Evolutionary conservation across 2,329 filamentous ascomycete genomes (phyloP), one percentile per base, ranked within the genome.

Genomic region (Coniochaeta sp.): DNA sequence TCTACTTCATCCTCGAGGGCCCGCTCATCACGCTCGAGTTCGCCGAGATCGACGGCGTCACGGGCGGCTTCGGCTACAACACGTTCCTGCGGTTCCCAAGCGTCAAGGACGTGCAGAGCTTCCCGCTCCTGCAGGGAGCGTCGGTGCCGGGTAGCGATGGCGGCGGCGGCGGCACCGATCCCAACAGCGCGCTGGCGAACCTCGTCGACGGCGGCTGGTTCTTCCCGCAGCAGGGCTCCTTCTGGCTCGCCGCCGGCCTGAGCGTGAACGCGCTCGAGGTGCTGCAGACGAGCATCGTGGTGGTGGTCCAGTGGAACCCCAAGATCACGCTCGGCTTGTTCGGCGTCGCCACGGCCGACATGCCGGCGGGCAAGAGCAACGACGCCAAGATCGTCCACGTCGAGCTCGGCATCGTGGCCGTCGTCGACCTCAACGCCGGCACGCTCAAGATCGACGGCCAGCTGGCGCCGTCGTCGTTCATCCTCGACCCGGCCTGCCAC

Each of bases 61-160:
- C 62, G 0, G 69, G 67, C 30, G 76, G 75, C 0, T 75, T 79
- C 36, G 77, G 77, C 0, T 75, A 74, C 62, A 78, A 79, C 55
- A 66, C 60, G 3, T 58, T 42, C 5, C 52, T 79, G 0, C 60
- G 59, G 0, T 30, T 70, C 0, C 77, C 77, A 2, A 66, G 65
- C 1, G 58, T 68, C 3, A 55, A 61, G 8, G 42, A 70, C 2
- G 59, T 77, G 1, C 4, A 47, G 0, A 16, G 60, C 2, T 76
- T 74, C 61, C 74, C 75, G 0, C 67, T 77, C 28, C 40, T 75
- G 4, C 22, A 55, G 44, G 38, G 9, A 5, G 10, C 57, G 26
- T 16, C 57, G 8, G 47, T 38, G 44, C 47, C 26, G 22, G 42
- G 9, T 42, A 24, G 36, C 44, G 52, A 17, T 6, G 42, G 17